These are phyloP conservation scores for Raffaelea albimanens DNA, from an alignment of 2,329 filamentous ascomycete species.

Conservation along the genomic window DNA sequence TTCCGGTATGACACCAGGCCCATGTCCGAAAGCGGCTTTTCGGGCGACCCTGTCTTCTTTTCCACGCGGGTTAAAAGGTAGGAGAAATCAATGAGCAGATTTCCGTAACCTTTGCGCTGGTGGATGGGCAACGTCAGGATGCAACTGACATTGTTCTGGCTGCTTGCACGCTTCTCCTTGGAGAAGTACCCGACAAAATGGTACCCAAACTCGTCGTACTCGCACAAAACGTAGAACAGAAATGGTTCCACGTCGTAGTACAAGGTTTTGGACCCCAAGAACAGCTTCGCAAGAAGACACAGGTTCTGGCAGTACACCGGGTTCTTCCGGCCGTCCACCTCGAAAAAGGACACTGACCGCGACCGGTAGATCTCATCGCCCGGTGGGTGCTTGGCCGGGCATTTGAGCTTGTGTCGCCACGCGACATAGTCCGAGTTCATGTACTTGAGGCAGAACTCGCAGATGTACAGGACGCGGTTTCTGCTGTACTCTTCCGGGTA, in stretches of 20 bases:
- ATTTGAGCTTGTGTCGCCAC: conserved; percentile 96
- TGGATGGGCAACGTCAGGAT: conserved; percentile 94
- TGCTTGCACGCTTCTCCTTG: conserved; percentile 92
- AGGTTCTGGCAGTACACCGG: conserved; percentile 98
- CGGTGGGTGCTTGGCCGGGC: conserved; percentile 89
- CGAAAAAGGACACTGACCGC: conserved; percentile 85
- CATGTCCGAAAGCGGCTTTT: conserved; percentile 97
- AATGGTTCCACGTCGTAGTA: conserved; percentile 98
- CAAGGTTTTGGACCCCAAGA: conserved; percentile 94
- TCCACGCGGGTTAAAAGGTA: conserved; percentile 92
- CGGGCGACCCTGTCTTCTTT: conserved; percentile 86
- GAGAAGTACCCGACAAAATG: conserved; percentile 99
- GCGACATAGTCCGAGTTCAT: conserved; percentile 99
- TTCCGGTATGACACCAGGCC: conserved; percentile 93
- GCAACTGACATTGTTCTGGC: conserved; percentile 94
- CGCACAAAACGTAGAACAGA: conserved; percentile 93
- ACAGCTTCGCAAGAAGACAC: conserved; percentile 89
- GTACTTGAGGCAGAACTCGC: conserved; percentile 98
- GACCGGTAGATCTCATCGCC: conserved; percentile 97
- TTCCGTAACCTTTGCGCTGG: conserved; percentile 93
- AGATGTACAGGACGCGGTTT: conserved; percentile 95
- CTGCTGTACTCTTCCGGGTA: conserved; percentile 98
- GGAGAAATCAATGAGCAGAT: conserved; percentile 95
- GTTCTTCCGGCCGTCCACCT: conserved; percentile 94
- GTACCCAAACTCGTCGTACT: conserved; percentile 83